Evolutionary conservation across 1,284 basidiomycete genomes (phyloP).

Genomic region (Phylloporus gajari): DNA sequence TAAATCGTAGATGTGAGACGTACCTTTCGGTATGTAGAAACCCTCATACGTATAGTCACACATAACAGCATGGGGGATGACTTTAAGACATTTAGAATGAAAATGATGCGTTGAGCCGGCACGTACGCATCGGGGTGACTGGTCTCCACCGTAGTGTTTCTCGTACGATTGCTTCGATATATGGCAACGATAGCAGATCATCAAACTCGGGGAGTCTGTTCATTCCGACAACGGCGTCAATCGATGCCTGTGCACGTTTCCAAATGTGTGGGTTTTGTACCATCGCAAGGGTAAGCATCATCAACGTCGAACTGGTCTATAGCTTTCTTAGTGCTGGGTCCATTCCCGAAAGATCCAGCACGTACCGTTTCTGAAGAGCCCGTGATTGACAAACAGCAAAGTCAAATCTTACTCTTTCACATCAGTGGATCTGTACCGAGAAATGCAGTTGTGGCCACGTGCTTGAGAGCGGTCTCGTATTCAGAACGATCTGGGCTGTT

Average conservation of each 20-base stretch:
- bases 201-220: conserved; percentile 49
- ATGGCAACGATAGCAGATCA: conserved; percentile 50
- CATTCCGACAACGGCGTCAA: conserved; percentile 1
- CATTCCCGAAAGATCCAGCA: background rate
- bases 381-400: background rate
- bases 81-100: conserved; percentile 8
- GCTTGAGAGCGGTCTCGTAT: too few species aligned
- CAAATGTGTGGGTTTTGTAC: conserved; percentile 1
- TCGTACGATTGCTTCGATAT: conserved; percentile 49
- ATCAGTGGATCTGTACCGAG: too few species aligned
- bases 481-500: background rate
- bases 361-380: conserved; percentile 28
- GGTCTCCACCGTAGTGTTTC: conserved; percentile 46
- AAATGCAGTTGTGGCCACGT: too few species aligned
- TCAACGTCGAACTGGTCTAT: background rate
- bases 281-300: conserved; percentile 6
- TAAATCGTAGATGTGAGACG: background rate
- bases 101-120: too few species aligned
- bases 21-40: conserved; percentile 38
- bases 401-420: too few species aligned
- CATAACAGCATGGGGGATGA: conserved; percentile 15
- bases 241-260: conserved; percentile 1
- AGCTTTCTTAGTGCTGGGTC: background rate
- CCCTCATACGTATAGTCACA: conserved; percentile 27
- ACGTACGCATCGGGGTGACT: conserved; percentile 23